phyloP scores from a whole-genome alignment of 2,329 filamentous ascomycete species.

The Shiraia sp. region DNA sequence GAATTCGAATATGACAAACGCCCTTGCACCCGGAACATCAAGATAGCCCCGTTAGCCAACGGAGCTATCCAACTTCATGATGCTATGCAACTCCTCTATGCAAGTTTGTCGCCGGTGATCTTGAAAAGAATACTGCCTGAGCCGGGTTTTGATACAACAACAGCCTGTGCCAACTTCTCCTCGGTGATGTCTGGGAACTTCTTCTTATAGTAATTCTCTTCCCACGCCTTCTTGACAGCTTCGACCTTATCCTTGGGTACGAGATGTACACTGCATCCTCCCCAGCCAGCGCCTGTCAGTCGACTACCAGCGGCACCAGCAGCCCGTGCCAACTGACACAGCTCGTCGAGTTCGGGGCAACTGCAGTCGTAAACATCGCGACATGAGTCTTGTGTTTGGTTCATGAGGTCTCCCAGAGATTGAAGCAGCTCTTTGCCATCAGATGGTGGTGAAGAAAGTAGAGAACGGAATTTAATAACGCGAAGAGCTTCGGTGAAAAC shows the following conservation, averaged over 20 bases:
- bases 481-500: conserved; percentile 88
- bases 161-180: conserved; percentile 75
- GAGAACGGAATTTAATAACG: conserved; percentile 78
- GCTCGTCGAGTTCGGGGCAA: conserved; percentile 86
- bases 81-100: conserved; percentile 12
- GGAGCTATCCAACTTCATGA: neutral
- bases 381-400: conserved; percentile 87
- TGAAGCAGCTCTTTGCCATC: conserved; percentile 67
- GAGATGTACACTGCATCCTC: conserved; percentile 92
- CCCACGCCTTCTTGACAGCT: conserved; percentile 75
- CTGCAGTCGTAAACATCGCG: conserved; percentile 88
- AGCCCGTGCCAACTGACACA: conserved; percentile 76
- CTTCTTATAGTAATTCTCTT: conserved; percentile 80
- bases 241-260: conserved; percentile 82
- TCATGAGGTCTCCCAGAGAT: conserved; percentile 80
- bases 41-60: neutral
- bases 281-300: conserved; percentile 94
- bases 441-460: conserved; percentile 60
- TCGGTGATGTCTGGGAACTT: conserved; percentile 67
- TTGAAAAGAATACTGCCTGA: conserved; percentile 60
- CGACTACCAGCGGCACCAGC: conserved; percentile 84
- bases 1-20: neutral
- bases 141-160: conserved; percentile 87
- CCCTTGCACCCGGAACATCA: neutral
- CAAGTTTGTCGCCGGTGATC: conserved; percentile 35